Conservation (phyloP, 2,329 filamentous ascomycete species). For the Aplosporella prunicola region DNA sequence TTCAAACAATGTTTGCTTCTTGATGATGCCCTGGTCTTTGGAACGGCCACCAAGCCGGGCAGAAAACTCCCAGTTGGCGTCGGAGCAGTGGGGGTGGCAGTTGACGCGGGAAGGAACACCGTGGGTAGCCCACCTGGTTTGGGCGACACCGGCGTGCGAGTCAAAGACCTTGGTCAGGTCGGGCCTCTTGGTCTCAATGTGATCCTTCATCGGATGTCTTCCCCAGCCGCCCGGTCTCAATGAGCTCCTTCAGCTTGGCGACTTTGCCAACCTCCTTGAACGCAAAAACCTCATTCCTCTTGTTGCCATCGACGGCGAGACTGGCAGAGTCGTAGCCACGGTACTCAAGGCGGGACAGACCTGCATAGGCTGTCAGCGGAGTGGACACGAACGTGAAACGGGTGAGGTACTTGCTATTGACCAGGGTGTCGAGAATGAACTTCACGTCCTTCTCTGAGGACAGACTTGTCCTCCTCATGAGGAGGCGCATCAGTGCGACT, state of each 20-base stretch:
- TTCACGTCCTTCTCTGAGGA: slow-evolving; percentile 98
- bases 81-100: slow-evolving; percentile 97
- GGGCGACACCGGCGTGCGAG: slow-evolving; percentile 95
- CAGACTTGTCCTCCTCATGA: no score
- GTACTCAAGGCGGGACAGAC: slow-evolving; percentile 92
- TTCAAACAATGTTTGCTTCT: slow-evolving; percentile 54
- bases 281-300: slow-evolving; percentile 94
- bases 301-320: slow-evolving; percentile 91
- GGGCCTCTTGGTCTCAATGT: slow-evolving; percentile 72
- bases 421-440: slow-evolving; percentile 89
- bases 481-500: no score
- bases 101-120: slow-evolving; percentile 86
- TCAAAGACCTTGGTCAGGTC: slow-evolving; percentile 91
- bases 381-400: slow-evolving; percentile 8
- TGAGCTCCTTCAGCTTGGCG: slow-evolving; percentile 87
- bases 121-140: slow-evolving; percentile 98
- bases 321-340: slow-evolving; percentile 97
- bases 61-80: slow-evolving; percentile 89
- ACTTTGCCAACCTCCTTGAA: slow-evolving; percentile 99
- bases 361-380: slow-evolving; percentile 38
- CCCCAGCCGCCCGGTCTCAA: no score
- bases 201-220: no score
- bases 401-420: slow-evolving; percentile 63
- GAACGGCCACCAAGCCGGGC: slow-evolving; percentile 66
- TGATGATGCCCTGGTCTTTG: slow-evolving; percentile 52